Evolutionary conservation across 192 early-diverging fungal species (phyloP), one percentile per base, ranked within the genome.

Genomic region (Entomortierella lignicola): DNA sequence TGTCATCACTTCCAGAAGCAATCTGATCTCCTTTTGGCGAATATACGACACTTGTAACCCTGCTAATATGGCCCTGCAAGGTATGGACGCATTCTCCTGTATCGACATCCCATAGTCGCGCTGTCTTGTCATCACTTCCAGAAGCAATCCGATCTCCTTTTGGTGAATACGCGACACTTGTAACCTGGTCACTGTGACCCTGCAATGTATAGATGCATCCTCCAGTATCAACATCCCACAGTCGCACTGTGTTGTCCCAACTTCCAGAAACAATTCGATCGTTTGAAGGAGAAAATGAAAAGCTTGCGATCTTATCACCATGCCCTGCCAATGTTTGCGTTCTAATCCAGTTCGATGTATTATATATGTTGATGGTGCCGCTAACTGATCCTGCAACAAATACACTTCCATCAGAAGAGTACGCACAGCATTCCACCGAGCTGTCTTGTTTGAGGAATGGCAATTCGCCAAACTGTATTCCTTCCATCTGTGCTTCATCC

Each of bases 161-260:
- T 29, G 64, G 54, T 25, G 64, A 66, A 26, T 25, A 66, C 10
- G 25, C 52, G 4, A 63, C 17, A 15, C 44, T 12, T 11, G 44
- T 11, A 20, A 47, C 34, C 34, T 7, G 34, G 34, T 4, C 10
- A 10, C 34, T 37, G 10, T 37, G 34, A 10, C 34, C 34, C 10
- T 4, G 34, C 27, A 63, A 27, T 0, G 34, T 37, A 10, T 37
- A 10, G 10, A 37, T 37, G 10, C 34, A 37, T 31, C 15, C 18
- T 6, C 60, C 29, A 48, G 60, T 51, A 1, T 18, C 11, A 3
- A 34, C 29, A 51, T 51, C 47, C 43, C 60, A 63, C n/a, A 63
- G 27, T 20, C 37, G 44, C 23, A 63, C 47, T 4, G 60, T 48
- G 3, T 37, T 23, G 30, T 41, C 47, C 20, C 29, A 15, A 15